These are phyloP conservation scores for Plasmodium berghei DNA, from an alignment of 169 alveolate genomes.

Conservation along the genomic window DNA sequence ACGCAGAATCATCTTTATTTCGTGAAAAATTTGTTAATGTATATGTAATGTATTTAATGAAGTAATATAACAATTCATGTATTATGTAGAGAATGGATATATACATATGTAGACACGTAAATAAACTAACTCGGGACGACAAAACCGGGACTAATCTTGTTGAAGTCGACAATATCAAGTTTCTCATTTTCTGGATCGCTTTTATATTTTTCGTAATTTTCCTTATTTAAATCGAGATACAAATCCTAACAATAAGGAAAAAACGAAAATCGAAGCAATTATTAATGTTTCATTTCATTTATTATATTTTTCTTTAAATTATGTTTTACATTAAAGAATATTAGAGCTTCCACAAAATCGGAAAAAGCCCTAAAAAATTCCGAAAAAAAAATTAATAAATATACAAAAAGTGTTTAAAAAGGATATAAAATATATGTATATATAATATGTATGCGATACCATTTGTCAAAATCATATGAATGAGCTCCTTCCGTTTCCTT, in stretches of 20 bases:
- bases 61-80: neutral
- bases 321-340: constrained; percentile 43
- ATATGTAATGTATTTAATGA: neutral
- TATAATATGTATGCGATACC: constrained; percentile 6
- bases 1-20: constrained; percentile 20
- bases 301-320: neutral
- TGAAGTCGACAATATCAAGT: constrained; percentile 34
- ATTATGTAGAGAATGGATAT: neutral
- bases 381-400: neutral
- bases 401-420: neutral
- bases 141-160: constrained; percentile 18
- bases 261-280: neutral
- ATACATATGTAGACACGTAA: neutral
- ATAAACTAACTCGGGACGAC: constrained; percentile 50
- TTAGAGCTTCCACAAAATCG: constrained; percentile 66
- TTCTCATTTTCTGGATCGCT: constrained; percentile 14
- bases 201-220: constrained; percentile 28
- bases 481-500: constrained; percentile 75
- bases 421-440: no score
- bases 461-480: constrained; percentile 69
- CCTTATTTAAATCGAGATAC: constrained; percentile 45
- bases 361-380: constrained; percentile 42
- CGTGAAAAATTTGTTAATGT: neutral
- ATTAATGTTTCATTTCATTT: neutral
- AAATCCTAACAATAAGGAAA: constrained; percentile 23